Evolutionary conservation across 441 rosid genomes (phyloP).

Genomic region (Corymbia citriodora): DNA sequence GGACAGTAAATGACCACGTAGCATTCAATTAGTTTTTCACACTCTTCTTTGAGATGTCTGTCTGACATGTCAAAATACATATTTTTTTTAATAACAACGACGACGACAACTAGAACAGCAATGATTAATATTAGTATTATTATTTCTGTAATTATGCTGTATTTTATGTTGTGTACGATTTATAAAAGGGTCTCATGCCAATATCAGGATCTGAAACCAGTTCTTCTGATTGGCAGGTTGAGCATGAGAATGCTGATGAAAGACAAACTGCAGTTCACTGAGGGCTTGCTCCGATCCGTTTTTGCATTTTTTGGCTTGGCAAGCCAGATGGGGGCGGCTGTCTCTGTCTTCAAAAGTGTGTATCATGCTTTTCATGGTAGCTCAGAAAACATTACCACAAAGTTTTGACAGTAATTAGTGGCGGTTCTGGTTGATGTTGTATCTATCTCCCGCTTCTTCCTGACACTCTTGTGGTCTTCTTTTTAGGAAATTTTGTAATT

Average conservation of each 20-base stretch:
- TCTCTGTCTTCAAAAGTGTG: neutral
- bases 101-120: rapidly evolving
- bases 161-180: neutral
- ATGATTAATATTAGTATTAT: neutral
- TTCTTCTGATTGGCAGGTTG: conserved; percentile 27
- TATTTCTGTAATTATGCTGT: neutral
- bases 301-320: neutral
- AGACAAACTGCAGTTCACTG: conserved; percentile 18
- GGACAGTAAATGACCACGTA: neutral
- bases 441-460: neutral
- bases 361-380: neutral
- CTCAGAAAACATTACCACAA: rapidly evolving
- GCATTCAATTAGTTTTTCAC: rapidly evolving
- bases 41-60: neutral
- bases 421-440: neutral
- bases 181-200: neutral
- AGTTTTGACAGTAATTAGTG: neutral
- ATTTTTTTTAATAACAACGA: neutral
- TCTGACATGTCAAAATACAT: neutral
- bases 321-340: neutral
- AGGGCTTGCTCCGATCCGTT: neutral
- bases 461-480: rapidly evolving
- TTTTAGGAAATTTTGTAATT: neutral
- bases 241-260: conserved; percentile 42
- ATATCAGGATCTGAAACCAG: neutral